Conservation (phyloP, 441 rosid genomes). For the Populus trichocarpa region DNA sequence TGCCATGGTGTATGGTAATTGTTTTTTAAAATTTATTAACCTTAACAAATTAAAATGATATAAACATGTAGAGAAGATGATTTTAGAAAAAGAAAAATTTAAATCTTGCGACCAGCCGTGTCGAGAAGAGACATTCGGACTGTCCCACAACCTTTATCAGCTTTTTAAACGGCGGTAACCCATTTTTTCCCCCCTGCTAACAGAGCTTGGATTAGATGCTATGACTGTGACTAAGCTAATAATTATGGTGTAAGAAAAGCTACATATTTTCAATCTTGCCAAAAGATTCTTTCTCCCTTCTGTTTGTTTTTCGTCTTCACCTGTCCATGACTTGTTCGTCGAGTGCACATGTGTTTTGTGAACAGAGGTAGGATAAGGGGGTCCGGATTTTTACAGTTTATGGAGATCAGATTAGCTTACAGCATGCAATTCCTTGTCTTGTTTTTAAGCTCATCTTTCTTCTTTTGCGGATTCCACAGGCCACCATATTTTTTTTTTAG, state of each 20-base stretch:
- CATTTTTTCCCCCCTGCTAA: not conserved
- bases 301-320: not conserved
- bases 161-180: conserved; percentile 16
- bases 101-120: too few species aligned
- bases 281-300: conserved; percentile 2
- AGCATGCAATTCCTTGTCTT: not conserved
- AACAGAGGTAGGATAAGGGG: not conserved
- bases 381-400: not conserved
- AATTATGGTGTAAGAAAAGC: not conserved
- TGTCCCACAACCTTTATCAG: conserved; percentile 57
- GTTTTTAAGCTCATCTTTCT: not conserved
- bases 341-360: not conserved
- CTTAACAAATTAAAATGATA: too few species aligned
- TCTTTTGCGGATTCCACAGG: not conserved
- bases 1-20: not conserved
- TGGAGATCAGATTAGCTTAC: not conserved
- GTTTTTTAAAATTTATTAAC: too few species aligned
- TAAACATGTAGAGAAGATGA: too few species aligned
- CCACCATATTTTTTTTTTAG: too few species aligned
- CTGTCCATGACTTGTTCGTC: not conserved
- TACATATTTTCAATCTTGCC: not conserved
- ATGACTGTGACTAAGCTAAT: conserved; percentile 8
- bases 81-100: too few species aligned
- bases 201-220: conserved; percentile 5
- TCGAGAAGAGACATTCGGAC: conserved; percentile 50